These are phyloP conservation scores for Wallacemonas rigidus DNA, from an alignment of 208 protist genomes.

Conservation along the genomic window DNA sequence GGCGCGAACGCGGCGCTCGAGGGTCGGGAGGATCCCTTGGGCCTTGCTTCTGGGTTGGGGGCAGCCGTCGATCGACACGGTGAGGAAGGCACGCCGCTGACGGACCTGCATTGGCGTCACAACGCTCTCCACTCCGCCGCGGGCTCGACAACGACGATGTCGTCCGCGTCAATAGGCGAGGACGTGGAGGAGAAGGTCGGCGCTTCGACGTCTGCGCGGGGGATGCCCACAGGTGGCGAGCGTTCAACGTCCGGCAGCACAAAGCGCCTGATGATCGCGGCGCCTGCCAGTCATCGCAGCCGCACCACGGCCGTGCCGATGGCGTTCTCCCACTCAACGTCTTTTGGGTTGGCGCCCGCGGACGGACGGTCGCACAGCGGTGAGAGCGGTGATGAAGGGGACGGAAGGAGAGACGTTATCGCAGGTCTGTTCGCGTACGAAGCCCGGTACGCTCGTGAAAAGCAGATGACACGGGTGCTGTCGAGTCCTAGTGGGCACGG, in stretches of 20 bases:
- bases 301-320: too few relatives aligned
- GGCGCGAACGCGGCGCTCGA: constrained; percentile 1
- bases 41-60: background rate
- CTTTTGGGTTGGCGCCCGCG: too few relatives aligned
- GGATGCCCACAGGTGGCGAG: too few relatives aligned
- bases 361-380: too few relatives aligned
- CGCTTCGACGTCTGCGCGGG: too few relatives aligned
- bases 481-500: background rate
- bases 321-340: too few relatives aligned
- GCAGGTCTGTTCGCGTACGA: background rate
- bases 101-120: background rate
- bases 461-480: background rate
- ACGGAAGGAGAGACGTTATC: too few relatives aligned
- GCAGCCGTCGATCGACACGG: background rate
- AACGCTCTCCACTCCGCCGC: background rate
- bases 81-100: constrained; percentile 10
- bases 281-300: too few relatives aligned
- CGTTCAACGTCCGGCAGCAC: too few relatives aligned
- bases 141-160: background rate
- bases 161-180: background rate
- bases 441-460: background rate
- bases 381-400: too few relatives aligned
- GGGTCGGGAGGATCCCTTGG: background rate
- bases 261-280: too few relatives aligned
- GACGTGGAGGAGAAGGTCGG: background rate